These are phyloP conservation scores for Thelephora ganbajun DNA, from an alignment of 768 basidiomycete species.

Conservation along the genomic window DNA sequence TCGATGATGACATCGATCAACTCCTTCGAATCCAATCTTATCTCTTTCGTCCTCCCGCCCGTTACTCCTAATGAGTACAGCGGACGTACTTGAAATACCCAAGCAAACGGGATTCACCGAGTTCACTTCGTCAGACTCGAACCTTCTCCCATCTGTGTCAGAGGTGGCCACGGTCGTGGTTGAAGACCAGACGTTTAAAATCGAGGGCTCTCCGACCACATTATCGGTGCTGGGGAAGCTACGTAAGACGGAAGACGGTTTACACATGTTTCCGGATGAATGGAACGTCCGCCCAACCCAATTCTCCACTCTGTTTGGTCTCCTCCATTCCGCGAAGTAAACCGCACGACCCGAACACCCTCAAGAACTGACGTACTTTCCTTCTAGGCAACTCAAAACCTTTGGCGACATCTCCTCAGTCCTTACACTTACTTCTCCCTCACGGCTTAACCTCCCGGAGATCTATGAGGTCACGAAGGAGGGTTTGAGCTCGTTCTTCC, in stretches of 20 bases:
- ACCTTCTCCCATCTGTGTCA: background rate
- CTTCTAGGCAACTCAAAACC: slow-evolving; percentile 8
- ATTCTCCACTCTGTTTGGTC: background rate
- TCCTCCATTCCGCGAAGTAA: background rate
- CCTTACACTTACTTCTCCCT: slow-evolving; percentile 41
- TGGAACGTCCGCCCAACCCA: background rate
- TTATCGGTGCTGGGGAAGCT: background rate
- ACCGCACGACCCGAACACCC: background rate
- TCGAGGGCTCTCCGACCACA: background rate
- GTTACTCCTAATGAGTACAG: too few relatives aligned
- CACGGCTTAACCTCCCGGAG: slow-evolving; percentile 41
- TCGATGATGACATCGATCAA: too few relatives aligned
- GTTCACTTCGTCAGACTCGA: background rate
- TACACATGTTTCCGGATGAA: background rate
- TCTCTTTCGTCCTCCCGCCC: too few relatives aligned
- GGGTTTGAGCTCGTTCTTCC: slow-evolving; percentile 32
- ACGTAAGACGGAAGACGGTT: background rate
- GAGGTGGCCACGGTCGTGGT: background rate
- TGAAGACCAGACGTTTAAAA: background rate
- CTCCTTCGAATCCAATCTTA: too few relatives aligned
- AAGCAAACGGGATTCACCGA: background rate
- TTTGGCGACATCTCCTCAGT: slow-evolving; percentile 37
- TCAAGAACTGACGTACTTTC: background rate
- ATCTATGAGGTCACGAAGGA: slow-evolving; percentile 32
- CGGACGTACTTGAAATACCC: too few relatives aligned